Base-by-base conservation (phyloP, 1,139 yeast species). In the Blastobotrys aristatus region DNA sequence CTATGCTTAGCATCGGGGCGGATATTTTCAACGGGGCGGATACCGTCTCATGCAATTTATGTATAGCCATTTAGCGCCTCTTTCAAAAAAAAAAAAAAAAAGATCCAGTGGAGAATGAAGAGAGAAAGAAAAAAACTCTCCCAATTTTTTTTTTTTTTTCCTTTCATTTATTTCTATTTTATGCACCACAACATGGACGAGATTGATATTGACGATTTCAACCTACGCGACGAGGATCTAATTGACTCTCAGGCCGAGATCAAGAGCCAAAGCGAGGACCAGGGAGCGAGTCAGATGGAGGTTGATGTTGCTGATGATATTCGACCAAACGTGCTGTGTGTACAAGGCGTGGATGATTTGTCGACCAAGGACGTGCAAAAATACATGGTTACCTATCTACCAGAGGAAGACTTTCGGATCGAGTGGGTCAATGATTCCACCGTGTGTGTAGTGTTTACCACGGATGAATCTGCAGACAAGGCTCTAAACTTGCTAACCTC, bases 381-480 rank as follows among this genome's bases (percentile, higher is more conserved):
- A 16, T 84, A 73, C 58, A 64, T 82, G 16, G 77, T 77, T 47
- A 65, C 68, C 48, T 75, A 77, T 57, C 59, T 80, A 43, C 77
- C 77, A 55, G 64, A 57, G 22, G 57, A 56, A 18, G 62, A 63
- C 18, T 80, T 76, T 62, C 67, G 70, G 44, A 64, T 83, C 24
- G 82, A 84, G 58, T 84, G 94, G 94, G 74, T 84, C 40, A 78
- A 84, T 59, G 94, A 84, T 61, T 7, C 37, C 2, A 3, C 39
- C 53, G 62, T 82, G 24, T 79, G 78, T 50, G 62, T 82, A 14
- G 79, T 74, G 2, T 84, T 79, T 59, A 65, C 68, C 31, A 66
- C 72, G 21, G 73, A 69, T 40, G 77, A 72, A 27, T 70, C 69
- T 13, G 73, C 80, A 2, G 51, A 58, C 3, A 65, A 62, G 30